Base-by-base conservation (phyloP, 75 land plant species). In the Pinus albicaulis region DNA sequence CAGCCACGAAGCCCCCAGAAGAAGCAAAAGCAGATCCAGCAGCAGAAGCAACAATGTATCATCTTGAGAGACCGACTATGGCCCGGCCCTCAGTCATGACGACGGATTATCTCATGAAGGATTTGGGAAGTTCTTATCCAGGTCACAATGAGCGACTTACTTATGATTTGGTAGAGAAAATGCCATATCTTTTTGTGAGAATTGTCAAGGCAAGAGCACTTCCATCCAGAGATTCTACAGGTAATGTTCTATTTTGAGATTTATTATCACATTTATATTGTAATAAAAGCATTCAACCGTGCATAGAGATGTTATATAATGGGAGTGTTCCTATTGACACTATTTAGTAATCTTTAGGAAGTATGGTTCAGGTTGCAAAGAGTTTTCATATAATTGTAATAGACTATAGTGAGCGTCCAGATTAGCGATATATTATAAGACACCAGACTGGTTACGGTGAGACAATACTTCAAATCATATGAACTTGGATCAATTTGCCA, bases 101-200 rank as follows among this genome's bases (percentile, higher is more conserved):
- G 53, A 16, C 24, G 59, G 17, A 76, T 76, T 19, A 78, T 60
- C 59, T 81, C 61, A 61, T 13, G 20, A 7, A 22, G 76, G 17
- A 82, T 77, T 41, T 25, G 22, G 34, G 26, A 75, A 2, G 10
- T 52, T 25, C 74, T 23, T 82, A 79, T 20, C 58, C 71, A 19
- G 14, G 31, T 0, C 20, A 76, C 4, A 65, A 77, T 15, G 92
- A 87, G 52, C 80, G 76, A 31, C 44, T 6, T 58, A n/a, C 12
- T n/a, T 91, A 81, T 80, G 93, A 93, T 75, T 87, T 93, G 41
- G 95, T 93, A 14, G 93, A 93, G 80, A 90, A 93, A 74, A 93
- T 93, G 91, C 85, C 82, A 34, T 91, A 91, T 81, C 74, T 93
- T 48, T 93, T 93, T 82, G 88, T 93, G 4, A 79, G 86, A n/a